Evolutionary conservation across 352 stramenopile species (phyloP), one percentile per base, ranked within the genome.

Genomic region (Phytophthora meadii): DNA sequence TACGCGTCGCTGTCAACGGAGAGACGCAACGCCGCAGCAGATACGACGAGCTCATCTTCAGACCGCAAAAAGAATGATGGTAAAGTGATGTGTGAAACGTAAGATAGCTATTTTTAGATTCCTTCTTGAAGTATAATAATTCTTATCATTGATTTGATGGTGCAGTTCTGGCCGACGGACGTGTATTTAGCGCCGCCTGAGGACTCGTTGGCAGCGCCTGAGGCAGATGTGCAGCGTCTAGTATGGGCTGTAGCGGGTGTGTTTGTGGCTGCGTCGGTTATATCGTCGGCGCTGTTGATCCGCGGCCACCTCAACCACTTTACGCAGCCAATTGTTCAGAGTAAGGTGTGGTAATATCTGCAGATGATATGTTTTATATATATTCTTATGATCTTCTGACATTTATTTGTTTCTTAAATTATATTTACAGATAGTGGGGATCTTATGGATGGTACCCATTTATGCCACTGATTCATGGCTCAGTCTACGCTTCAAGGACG

Each of bases 361-460:
- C 28, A 34, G 9, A 36, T 36, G 30, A 36, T 14, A 36, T 36
- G 1, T 36, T 36, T 32, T 45, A 15, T 22, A 30, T 24, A 44
- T 47, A 47, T 48, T 59, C 30, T 54, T 60, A 64, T 41, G 48
- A 42, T 45, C 50, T 47, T 49, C 41, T 52, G 25, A 63, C 32
- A 32, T 67, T 68, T 50, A 36, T 32, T 48, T n/a, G 19, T 44
- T 22, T 22, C 22, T 47, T 53, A 34, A 40, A 51, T 27, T 25
- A 46, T 65, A 19, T 47, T 30, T 62, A 14, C 92, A 99, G 82
- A 96, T 99, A 65, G 92, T 99, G 3, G 88, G 97, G 0, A 99
- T 99, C 63, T 67, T 99, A 19, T 99, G 95, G 95, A 99, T 99
- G 95, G 96, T 99, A 14, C 97, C 97, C 1, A 98, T 99, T 63